Evolutionary conservation across 1,284 basidiomycete genomes (phyloP).

Genomic region (Bjerkandera adusta): DNA sequence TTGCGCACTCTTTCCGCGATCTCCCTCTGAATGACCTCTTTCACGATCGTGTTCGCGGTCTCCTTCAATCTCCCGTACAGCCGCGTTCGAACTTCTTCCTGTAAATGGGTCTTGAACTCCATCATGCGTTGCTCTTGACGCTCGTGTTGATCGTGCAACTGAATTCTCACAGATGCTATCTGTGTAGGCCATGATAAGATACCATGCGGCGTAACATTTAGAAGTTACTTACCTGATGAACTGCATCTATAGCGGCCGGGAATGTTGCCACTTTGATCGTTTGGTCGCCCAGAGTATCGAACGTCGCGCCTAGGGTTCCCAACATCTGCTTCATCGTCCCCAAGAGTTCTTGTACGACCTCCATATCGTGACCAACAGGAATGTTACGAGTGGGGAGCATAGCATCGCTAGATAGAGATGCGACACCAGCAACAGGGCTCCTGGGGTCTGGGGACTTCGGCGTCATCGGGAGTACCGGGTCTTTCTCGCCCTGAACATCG

Average conservation of each 20-base stretch:
- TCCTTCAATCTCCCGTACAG: slow-evolving; percentile 35
- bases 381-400: background rate
- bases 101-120: slow-evolving; percentile 33
- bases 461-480: slow-evolving; percentile 8
- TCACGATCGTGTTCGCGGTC: slow-evolving; percentile 33
- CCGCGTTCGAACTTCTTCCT: slow-evolving; percentile 37
- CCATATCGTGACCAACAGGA: slow-evolving; percentile 29
- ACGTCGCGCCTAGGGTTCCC: slow-evolving; percentile 36
- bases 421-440: background rate
- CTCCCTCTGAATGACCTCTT: slow-evolving; percentile 34
- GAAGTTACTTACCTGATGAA: slow-evolving; percentile 36
- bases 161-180: slow-evolving; percentile 36
- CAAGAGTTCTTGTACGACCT: slow-evolving; percentile 40
- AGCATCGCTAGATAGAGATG: background rate
- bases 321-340: slow-evolving; percentile 43
- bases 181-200: slow-evolving; percentile 15
- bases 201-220: background rate
- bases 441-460: slow-evolving; percentile 9
- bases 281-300: slow-evolving; percentile 44
- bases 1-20: slow-evolving; percentile 35
- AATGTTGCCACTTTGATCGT: slow-evolving; percentile 41
- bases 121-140: slow-evolving; percentile 38
- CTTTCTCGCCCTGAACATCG: background rate
- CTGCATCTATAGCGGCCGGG: slow-evolving; percentile 41
- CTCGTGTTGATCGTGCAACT: slow-evolving; percentile 37